Percentiles rank a stretch among this genome's conserved stretches.
phyloP scores from a whole-genome alignment of 495 filamentous ascomycete genomes.

The Neurospora sublineolata region DNA sequence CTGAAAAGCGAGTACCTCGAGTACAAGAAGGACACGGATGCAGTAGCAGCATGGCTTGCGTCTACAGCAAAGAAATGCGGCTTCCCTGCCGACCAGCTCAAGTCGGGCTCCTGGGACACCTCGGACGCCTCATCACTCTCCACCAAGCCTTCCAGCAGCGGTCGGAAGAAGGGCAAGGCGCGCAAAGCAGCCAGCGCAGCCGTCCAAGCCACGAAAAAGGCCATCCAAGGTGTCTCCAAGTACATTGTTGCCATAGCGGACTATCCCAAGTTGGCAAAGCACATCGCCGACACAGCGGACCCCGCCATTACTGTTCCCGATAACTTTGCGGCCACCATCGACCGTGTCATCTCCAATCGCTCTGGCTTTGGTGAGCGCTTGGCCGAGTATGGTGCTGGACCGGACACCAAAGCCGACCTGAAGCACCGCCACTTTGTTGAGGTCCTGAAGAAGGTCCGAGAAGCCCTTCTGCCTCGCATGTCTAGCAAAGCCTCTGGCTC shows the following conservation, averaged over 20 bases:
- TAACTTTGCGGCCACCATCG: constrained; percentile 10
- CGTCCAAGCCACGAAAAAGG: not conserved
- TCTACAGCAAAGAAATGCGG: constrained; percentile 31
- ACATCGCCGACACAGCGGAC: constrained; percentile 17
- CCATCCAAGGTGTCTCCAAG: constrained; percentile 1
- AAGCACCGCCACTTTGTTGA: constrained; percentile 27
- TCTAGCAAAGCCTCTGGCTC: not conserved
- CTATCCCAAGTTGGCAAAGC: constrained; percentile 27
- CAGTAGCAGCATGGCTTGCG: constrained; percentile 39
- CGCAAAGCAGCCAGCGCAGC: constrained; percentile 12
- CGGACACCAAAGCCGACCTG: constrained; percentile 11
- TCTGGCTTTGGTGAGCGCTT: constrained; percentile 8
- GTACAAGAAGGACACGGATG: constrained; percentile 40
- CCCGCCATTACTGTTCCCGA: constrained; percentile 14
- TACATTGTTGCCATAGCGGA: constrained; percentile 30
- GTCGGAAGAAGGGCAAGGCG: constrained; percentile 25
- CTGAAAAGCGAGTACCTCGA: constrained; percentile 31
- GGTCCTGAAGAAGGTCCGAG: constrained; percentile 19
- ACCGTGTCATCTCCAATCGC: constrained; percentile 19
- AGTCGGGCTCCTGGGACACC: not conserved
- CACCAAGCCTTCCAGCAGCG: not conserved
- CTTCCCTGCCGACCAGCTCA: constrained; percentile 13
- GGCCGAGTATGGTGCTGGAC: constrained; percentile 7
- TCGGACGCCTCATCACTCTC: not conserved
- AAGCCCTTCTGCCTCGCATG: constrained; percentile 19